Conservation (phyloP, 2,329 filamentous ascomycete genomes). For the Nigrospora osmanthi region DNA sequence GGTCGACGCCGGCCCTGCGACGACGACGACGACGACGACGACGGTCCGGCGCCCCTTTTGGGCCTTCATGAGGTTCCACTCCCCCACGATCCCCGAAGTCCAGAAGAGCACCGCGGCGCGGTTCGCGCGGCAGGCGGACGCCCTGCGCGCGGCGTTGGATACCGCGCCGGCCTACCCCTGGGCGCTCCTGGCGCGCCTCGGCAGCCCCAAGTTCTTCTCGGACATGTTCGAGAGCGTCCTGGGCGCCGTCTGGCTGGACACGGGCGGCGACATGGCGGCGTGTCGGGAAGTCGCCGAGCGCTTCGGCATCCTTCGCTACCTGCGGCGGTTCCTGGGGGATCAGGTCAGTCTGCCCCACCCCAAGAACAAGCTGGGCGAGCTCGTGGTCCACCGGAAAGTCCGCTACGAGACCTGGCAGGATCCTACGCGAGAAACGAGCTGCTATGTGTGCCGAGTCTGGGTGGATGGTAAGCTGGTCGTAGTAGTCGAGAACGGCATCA, state of each 20-base stretch:
- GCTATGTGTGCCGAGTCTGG: slow-evolving; percentile 37
- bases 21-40: slow-evolving; percentile 13
- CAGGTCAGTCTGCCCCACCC: slow-evolving; percentile 52
- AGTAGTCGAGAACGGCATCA: slow-evolving; percentile 35
- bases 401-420: slow-evolving; percentile 38
- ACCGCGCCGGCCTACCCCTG: slow-evolving; percentile 61
- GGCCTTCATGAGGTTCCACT: slow-evolving; percentile 60
- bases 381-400: slow-evolving; percentile 42
- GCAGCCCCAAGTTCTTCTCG: slow-evolving; percentile 69
- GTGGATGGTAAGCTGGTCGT: slow-evolving; percentile 40
- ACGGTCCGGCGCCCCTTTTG: slow-evolving; percentile 45
- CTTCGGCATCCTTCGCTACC: slow-evolving; percentile 56
- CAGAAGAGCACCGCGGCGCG: slow-evolving; percentile 35
- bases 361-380: slow-evolving; percentile 59
- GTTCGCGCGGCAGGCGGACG: slow-evolving; percentile 38
- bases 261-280: slow-evolving; percentile 50
- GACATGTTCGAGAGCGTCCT: slow-evolving; percentile 77
- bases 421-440: slow-evolving; percentile 4
- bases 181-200: slow-evolving; percentile 58
- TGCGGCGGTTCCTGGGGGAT: slow-evolving; percentile 54
- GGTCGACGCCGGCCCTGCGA: slow-evolving; percentile 13
- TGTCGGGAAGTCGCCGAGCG: slow-evolving; percentile 55
- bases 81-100: slow-evolving; percentile 34
- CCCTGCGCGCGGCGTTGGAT: slow-evolving; percentile 42
- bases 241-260: slow-evolving; percentile 80